Base-by-base conservation (phyloP, 2,329 filamentous ascomycete genomes). In the Chrysoporthe cubensis region DNA sequence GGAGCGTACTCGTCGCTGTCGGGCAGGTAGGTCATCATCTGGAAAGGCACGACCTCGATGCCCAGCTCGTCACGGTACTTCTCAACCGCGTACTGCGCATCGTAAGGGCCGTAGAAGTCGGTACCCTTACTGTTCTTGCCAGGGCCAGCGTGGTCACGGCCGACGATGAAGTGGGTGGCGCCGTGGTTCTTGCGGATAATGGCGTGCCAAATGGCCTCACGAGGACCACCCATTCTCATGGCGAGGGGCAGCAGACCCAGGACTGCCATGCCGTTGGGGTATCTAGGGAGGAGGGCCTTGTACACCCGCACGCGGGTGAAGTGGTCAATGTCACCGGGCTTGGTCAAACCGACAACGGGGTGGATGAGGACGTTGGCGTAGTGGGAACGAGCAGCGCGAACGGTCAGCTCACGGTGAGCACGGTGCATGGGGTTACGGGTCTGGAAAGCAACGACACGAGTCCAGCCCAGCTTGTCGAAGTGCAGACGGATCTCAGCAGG, bases 111-210 rank as follows among this genome's bases (percentile, higher is more conserved):
- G 82, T 99, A 99, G 84, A 97, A 96, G 79, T 99, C 96, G 75
- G 92, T 90, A 69, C 96, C 96, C 83, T 95, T 90, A 86, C 93
- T 96, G 89, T 98, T 98, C 88, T 97, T 97, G 77, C 96, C 96
- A 57, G 96, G 96, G 62, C 96, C 96, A 73, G 96, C 96, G 83
- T 99, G 96, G 83, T 99, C 96, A 84, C 96, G 93, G 70, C 96
- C 96, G 73, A 99, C 94, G 76, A 99, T 99, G 86, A 99, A 99
- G 87, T 99, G 96, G 18, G 96, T 98, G 60, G 95, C 94, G 76
- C 96, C 96, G 84, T 97, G 94, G 83, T 99, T 99, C 90, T 98
- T 99, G 79, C 96, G 94, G 86, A 99, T 99, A 77, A 99, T 97
- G 77, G 96, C 96, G 86, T 99, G 96, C 96, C 96, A 99, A 83